Evolutionary conservation across 495 filamentous ascomycete species (phyloP), one percentile per base, ranked within the genome.

Genomic region (Hyphodiscus hymeniophilus): DNA sequence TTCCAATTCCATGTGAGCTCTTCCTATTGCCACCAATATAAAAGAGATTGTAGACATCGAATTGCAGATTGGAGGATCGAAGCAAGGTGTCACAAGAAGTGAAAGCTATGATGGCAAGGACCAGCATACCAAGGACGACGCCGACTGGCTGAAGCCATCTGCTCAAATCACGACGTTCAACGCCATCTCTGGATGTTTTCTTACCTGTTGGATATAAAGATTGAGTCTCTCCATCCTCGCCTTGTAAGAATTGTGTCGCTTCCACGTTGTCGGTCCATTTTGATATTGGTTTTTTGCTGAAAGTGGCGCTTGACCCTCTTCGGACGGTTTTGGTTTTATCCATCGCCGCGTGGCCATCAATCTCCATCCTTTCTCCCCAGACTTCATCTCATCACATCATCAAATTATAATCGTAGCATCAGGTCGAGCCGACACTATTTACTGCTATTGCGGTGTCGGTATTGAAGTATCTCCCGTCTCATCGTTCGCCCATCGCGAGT

Each of bases 1-100:
- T 52, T 12, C 49, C 49, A 15, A 45, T 51, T 39, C 15, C 7
- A 3, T 48, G 33, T 26, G 13, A 20, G 34, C 36, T 47, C 11
- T 18, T 7, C 4, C 24, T 13, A 11, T 23, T n/a, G 21, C 16
- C 3, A 10, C 38, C 16, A 13, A 20, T 16, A 11, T 20, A 3
- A 3, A 20, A 11, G 21, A 39, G 4, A 17, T 39, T 17, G 16
- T 16, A 3, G 38, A 17, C 11, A 39, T 39, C 11, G 12, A 39
- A 43, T 3, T 31, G 15, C 2, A 22, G 24, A 43, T 15, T 6
- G 8, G 24, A 21, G 3, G n/a, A 18, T 21, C 10, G n/a, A 18
- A 22, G 38, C 13, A 22, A 21, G 6, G 12, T 47, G 3, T 10
- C 12, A 2, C 4, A 35, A 2, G 42, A 45, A 5, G 42, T 17